phyloP scores from a whole-genome alignment of 23 red algal species.

The Chondrus crispus region DNA sequence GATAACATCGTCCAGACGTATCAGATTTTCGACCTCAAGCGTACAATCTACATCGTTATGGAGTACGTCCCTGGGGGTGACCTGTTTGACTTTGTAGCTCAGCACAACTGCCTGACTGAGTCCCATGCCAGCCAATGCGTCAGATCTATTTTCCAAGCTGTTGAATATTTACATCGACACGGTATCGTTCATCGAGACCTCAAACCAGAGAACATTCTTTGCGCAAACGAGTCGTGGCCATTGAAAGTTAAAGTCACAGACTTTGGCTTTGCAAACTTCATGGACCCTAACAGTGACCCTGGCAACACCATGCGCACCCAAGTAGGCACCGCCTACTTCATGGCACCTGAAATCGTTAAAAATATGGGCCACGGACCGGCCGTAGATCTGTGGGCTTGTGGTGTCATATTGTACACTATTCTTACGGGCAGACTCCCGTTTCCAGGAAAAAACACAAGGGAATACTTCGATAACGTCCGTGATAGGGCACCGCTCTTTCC shows the following conservation, averaged over 20 bases:
- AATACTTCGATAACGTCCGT: slow-evolving; percentile 50
- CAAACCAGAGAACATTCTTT: slow-evolving; percentile 90
- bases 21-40: slow-evolving; percentile 73
- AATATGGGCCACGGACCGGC: slow-evolving; percentile 56
- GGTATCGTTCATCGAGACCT: slow-evolving; percentile 88
- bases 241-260: slow-evolving; percentile 83
- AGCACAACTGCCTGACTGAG: slow-evolving; percentile 61
- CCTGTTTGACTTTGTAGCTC: slow-evolving; percentile 74
- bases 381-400: slow-evolving; percentile 67
- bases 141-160: slow-evolving; percentile 53
- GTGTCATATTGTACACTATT: slow-evolving; percentile 70
- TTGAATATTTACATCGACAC: slow-evolving; percentile 72
- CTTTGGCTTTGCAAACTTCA: slow-evolving; percentile 86
- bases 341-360: slow-evolving; percentile 79
- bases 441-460: slow-evolving; percentile 46
- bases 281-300: slow-evolving; percentile 29
- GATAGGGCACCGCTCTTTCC: slow-evolving; percentile 36
- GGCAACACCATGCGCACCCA: slow-evolving; percentile 66
- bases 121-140: slow-evolving; percentile 52
- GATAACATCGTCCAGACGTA: slow-evolving; percentile 70
- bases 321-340: slow-evolving; percentile 76
- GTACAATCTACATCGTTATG: slow-evolving; percentile 81
- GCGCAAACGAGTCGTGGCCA: slow-evolving; percentile 60
- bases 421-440: slow-evolving; percentile 72
- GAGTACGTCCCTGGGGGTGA: slow-evolving; percentile 75